phyloP scores from a whole-genome alignment of 169 alveolate genomes.

The Besnoitia besnoiti region DNA sequence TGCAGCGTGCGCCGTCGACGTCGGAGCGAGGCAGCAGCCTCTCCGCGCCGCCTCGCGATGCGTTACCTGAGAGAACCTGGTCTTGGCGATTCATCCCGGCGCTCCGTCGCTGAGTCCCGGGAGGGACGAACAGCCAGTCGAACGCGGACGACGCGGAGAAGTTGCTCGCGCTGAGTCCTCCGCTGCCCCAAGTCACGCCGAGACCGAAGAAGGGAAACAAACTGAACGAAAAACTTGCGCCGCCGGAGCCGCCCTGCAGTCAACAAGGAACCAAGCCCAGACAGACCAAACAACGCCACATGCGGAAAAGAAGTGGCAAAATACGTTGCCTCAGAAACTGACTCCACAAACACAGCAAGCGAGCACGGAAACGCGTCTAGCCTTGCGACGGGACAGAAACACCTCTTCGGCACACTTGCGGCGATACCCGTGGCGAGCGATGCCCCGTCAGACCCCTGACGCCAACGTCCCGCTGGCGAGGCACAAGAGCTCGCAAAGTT shows the following conservation, averaged over 20 bases:
- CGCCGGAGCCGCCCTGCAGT: background rate
- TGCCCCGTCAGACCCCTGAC: no score
- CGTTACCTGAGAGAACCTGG: constrained; percentile 29
- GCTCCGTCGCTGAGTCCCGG: background rate
- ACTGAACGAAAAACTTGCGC: background rate
- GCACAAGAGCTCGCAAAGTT: no score
- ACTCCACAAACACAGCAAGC: no score
- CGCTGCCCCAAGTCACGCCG: constrained; percentile 24
- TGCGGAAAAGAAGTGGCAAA: background rate
- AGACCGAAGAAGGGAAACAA: constrained; percentile 28
- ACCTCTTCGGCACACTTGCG: no score
- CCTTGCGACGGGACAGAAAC: no score
- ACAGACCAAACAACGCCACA: background rate
- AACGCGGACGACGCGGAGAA: background rate
- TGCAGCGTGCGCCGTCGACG: no score
- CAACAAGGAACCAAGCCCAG: background rate
- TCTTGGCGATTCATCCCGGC: background rate
- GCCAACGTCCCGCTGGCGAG: no score
- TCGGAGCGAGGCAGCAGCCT: no score
- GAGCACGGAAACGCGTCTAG: no score
- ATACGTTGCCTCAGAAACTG: background rate
- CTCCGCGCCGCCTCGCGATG: no score
- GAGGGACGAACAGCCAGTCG: constrained; percentile 26
- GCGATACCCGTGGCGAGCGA: no score
- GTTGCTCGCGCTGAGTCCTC: background rate